Conservation (phyloP, 2,329 filamentous ascomycete species). For the Shiraia bambusicola region DNA sequence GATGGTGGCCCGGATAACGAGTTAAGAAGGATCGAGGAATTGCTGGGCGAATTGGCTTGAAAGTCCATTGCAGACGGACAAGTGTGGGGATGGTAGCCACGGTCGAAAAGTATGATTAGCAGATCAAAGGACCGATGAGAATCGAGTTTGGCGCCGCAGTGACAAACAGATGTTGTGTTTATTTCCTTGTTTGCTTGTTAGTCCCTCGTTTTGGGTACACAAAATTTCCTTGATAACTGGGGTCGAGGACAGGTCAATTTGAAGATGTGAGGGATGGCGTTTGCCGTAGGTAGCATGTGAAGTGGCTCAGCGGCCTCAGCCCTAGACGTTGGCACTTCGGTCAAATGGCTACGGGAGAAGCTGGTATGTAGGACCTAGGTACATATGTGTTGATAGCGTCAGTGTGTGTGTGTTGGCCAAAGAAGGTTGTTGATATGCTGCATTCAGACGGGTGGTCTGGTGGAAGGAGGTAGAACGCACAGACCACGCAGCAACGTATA, state of each 20-base stretch:
- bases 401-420: neutral
- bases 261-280: neutral
- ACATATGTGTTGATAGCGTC: too few species aligned
- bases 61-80: neutral
- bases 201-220: neutral
- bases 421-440: slow-evolving; percentile 2
- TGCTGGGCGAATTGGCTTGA: slow-evolving; percentile 16
- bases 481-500: slow-evolving; percentile 1
- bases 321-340: too few species aligned
- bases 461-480: slow-evolving; percentile 2
- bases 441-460: slow-evolving; percentile 1
- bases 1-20: slow-evolving; percentile 17
- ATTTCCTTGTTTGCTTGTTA: too few species aligned
- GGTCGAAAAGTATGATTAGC: too few species aligned
- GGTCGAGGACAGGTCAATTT: neutral
- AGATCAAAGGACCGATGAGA: too few species aligned
- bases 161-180: too few species aligned
- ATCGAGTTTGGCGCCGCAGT: too few species aligned
- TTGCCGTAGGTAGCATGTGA: neutral
- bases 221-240: neutral
- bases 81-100: too few species aligned
- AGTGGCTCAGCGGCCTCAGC: too few species aligned
- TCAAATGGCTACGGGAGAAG: too few species aligned
- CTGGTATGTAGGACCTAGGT: too few species aligned
- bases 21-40: slow-evolving; percentile 16